These are phyloP conservation scores for Pseudogymnoascus sp. DNA, from an alignment of 2,329 filamentous ascomycete genomes.

Conservation along the genomic window DNA sequence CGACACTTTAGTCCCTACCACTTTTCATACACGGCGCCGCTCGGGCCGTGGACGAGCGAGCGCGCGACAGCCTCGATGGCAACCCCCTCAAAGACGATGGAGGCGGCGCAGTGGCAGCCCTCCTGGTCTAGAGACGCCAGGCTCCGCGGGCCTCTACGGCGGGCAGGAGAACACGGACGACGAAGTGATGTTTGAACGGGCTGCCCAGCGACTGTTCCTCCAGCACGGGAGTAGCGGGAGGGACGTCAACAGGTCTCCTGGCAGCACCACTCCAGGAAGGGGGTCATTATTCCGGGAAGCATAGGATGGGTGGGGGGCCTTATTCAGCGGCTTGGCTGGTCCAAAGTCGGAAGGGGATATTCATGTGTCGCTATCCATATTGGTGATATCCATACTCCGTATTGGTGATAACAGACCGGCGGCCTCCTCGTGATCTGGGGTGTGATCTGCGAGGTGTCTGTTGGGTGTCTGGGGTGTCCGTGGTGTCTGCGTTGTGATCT, in stretches of 20 bases:
- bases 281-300: not conserved
- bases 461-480: not conserved
- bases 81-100: conserved; percentile 8
- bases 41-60: conserved; percentile 16
- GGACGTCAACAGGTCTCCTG: not conserved
- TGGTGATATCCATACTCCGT: not conserved
- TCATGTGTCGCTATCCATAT: not conserved
- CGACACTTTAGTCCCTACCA: conserved; percentile 40
- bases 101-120: conserved; percentile 32
- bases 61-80: not conserved
- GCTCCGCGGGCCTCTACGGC: conserved; percentile 42
- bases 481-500: not conserved
- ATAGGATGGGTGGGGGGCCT: not conserved
- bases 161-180: conserved; percentile 44
- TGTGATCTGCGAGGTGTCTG: not conserved
- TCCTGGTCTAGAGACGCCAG: conserved; percentile 35
- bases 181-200: conserved; percentile 30
- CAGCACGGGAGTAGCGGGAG: not conserved
- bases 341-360: not conserved
- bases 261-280: not conserved
- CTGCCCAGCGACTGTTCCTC: conserved; percentile 20
- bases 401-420: not conserved
- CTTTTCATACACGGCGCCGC: conserved; percentile 40
- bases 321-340: not conserved
- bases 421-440: not conserved